Evolutionary conservation across 192 early-diverging fungal genomes (phyloP).

Genomic region (Coemansia sp.): DNA sequence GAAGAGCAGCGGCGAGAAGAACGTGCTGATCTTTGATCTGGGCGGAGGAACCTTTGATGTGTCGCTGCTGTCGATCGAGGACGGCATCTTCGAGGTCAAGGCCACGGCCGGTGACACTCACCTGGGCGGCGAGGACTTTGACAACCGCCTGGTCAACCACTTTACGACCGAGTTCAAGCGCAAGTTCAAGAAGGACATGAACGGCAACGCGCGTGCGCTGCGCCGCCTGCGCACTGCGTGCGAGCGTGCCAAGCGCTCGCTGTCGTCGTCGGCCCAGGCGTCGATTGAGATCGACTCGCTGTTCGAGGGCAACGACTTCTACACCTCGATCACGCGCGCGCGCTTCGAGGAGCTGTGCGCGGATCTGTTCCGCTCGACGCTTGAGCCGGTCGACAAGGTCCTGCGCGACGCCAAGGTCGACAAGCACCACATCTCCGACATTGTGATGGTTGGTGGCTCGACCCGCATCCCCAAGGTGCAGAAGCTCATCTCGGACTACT

Average conservation of each 20-base stretch:
- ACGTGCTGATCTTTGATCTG: conserved; percentile 97
- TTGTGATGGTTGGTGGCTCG: conserved; percentile 97
- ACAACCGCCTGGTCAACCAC: conserved; percentile 97
- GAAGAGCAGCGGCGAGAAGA: conserved; percentile 84
- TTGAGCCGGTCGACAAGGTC: conserved; percentile 96
- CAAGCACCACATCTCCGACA: conserved; percentile 87
- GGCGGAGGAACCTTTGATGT: conserved; percentile 99
- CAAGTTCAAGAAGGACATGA: conserved; percentile 91
- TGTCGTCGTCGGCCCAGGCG: conserved; percentile 92
- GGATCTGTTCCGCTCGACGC: conserved; percentile 92
- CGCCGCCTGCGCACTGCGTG: conserved; percentile 96
- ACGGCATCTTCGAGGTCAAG: conserved; percentile 98
- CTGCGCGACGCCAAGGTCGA: conserved; percentile 95
- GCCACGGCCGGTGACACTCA: conserved; percentile 99
- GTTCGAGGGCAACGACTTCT: conserved; percentile 97
- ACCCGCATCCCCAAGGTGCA: conserved; percentile 99
- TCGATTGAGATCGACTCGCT: conserved; percentile 96
- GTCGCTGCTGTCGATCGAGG: conserved; percentile 94
- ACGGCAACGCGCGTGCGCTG: conserved; percentile 85
- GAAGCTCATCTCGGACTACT: conserved; percentile 97
- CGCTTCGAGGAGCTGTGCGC: conserved; percentile 99
- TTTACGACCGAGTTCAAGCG: conserved; percentile 96
- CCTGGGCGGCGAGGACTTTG: conserved; percentile 99
- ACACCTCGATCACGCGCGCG: conserved; percentile 96
- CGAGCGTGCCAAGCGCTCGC: conserved; percentile 97